phyloP scores from a whole-genome alignment of 177 flowering plant species.

The Telopea speciosissima region DNA sequence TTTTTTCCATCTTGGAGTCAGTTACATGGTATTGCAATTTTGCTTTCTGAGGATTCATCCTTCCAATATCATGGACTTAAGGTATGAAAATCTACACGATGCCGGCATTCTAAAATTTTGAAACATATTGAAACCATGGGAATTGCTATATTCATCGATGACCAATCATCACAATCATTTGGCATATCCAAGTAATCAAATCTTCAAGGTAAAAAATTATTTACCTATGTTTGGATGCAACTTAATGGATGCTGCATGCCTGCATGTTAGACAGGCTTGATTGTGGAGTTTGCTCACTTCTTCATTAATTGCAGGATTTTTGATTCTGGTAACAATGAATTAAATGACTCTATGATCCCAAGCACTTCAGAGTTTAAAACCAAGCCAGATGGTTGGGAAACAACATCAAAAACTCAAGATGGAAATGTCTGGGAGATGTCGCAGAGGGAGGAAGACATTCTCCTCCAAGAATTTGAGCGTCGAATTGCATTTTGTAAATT shows the following conservation, averaged over 20 bases:
- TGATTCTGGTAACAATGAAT: constrained; percentile 45
- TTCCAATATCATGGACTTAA: not conserved
- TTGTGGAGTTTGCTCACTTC: not conserved
- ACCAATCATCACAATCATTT: too few relatives aligned
- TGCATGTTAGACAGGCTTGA: not conserved
- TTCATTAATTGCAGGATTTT: constrained; percentile 61
- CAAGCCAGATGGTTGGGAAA: constrained; percentile 99
- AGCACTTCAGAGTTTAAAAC: constrained; percentile 68
- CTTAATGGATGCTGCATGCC: not conserved
- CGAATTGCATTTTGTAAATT: constrained; percentile 88
- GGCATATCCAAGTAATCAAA: not conserved
- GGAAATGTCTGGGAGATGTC: constrained; percentile 94
- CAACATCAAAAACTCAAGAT: constrained; percentile 66
- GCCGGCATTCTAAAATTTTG: not conserved
- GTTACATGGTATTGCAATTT: not conserved
- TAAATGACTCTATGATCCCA: constrained; percentile 36
- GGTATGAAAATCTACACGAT: not conserved
- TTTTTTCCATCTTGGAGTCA: not conserved
- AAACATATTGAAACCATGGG: not conserved
- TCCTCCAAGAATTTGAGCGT: constrained; percentile 93
- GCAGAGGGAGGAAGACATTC: constrained; percentile 94
- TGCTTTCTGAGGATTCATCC: not conserved
- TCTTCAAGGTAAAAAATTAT: not conserved
- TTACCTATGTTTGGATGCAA: not conserved
- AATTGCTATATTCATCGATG: not conserved